Base-by-base conservation (phyloP, 768 basidiomycete species). In the Kwoniella bestiolae region DNA sequence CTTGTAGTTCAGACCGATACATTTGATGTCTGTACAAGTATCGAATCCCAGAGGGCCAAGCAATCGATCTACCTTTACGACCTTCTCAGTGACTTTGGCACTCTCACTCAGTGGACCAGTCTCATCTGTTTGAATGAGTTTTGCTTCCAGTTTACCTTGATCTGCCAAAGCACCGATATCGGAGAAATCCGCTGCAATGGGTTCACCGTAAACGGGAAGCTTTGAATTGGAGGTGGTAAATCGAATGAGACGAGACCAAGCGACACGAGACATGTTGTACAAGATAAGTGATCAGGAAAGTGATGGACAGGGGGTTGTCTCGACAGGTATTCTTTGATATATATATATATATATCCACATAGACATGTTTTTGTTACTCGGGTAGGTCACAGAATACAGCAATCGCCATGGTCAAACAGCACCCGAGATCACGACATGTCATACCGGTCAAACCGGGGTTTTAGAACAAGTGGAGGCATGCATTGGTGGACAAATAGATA, bases 1-100 rank as follows among this genome's bases (percentile, higher is more conserved):
- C 44, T 58, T 56, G 46, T 68, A 68, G 45, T 68, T 68, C 45
- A 68, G 46, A 18, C 66, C 66, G 49, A 68, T 68, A 35, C 66
- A 68, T 41, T 68, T 68, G 61, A 68, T 63, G 29, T 63, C 66
- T 32, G 52, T 56, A 23, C 52, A 55, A 44, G 57, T 44, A 23
- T 44, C 56, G 9, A 23, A 3, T 12, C 29, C 62, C 8, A 68
- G 53, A 26, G 66, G 66, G n/a, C 61, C 66, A 12, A 68, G 53
- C n/a, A 68, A 47, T 26, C 23, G 25, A 11, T 50, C 47, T 0
- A 68, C 68, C 14, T 46, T 49, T 41, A 60, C 58, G 14, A 60
- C 26, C 23, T 47, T 14, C 5, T 60, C 58, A 7, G 58, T 46
- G 4, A 60, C 58, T 21, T 21, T 60, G 3, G 58, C 58, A 16